Percentiles rank a stretch among this genome's conserved stretches.
These are phyloP conservation scores for Yarrowia deformans DNA, from an alignment of 805 yeast species.

Conservation along the genomic window DNA sequence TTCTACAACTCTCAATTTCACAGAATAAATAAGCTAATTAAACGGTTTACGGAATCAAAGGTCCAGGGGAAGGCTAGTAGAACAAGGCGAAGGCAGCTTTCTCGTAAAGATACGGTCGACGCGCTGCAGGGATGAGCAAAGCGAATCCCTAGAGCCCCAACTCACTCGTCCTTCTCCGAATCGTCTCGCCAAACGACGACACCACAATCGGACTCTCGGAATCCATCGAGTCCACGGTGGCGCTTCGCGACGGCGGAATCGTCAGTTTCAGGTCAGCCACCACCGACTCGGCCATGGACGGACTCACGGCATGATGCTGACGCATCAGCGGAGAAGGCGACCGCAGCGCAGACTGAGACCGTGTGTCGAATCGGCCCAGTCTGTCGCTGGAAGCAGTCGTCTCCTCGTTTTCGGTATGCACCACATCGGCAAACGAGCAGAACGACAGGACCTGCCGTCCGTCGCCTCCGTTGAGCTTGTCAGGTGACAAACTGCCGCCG, in stretches of 20 bases:
- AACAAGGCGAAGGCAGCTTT: no score
- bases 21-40: constrained; percentile 9
- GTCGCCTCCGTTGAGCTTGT: constrained; percentile 14
- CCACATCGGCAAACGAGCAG: constrained; percentile 82
- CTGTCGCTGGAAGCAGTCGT: constrained; percentile 26
- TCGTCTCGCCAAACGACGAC: constrained; percentile 44
- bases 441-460: constrained; percentile 54
- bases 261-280: constrained; percentile 22
- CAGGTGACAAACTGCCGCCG: constrained; percentile 9
- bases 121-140: no score
- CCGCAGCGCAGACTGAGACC: constrained; percentile 30
- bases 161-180: constrained; percentile 40
- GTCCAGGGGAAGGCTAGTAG: not conserved
- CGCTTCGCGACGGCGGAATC: constrained; percentile 7
- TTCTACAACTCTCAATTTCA: not conserved
- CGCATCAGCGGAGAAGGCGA: constrained; percentile 31
- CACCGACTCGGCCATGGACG: constrained; percentile 38
- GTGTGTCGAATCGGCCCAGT: constrained; percentile 17
- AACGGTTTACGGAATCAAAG: constrained; percentile 2
- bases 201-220: constrained; percentile 40
- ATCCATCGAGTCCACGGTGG: constrained; percentile 33
- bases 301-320: constrained; percentile 23
- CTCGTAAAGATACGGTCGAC: no score
- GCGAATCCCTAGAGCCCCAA: constrained; percentile 18
- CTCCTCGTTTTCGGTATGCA: constrained; percentile 41